Conservation (phyloP, 805 yeast genomes). For the Candida morakotiae region DNA sequence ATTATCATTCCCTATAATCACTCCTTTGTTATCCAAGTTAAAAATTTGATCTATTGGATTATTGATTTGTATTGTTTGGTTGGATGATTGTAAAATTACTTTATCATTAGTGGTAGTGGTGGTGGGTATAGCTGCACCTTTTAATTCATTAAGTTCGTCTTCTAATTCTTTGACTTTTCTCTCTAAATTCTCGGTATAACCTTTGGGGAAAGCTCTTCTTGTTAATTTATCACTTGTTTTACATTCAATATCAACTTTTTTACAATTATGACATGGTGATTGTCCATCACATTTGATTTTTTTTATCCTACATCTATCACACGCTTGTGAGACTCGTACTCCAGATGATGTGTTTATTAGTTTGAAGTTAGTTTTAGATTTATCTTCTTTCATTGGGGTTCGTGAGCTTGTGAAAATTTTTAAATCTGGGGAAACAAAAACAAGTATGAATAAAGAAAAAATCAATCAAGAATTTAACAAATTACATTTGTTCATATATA, state of each 20-base stretch:
- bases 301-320: constrained; percentile 75
- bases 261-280: constrained; percentile 68
- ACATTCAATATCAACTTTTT: constrained; percentile 62
- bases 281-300: constrained; percentile 75
- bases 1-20: constrained; percentile 43
- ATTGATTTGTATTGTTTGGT: constrained; percentile 22
- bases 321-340: constrained; percentile 68
- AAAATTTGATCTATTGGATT: constrained; percentile 45
- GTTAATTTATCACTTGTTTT: constrained; percentile 70
- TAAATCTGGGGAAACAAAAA: constrained; percentile 1
- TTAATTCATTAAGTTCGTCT: constrained; percentile 43
- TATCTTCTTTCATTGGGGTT: constrained; percentile 1
- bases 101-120: constrained; percentile 10
- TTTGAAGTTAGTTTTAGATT: constrained; percentile 20
- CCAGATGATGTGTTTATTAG: constrained; percentile 36
- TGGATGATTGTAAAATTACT: constrained; percentile 10
- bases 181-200: constrained; percentile 75
- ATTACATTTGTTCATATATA: too few species aligned
- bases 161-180: constrained; percentile 57
- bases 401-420: constrained; percentile 6
- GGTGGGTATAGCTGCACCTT: constrained; percentile 3
- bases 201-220: constrained; percentile 75
- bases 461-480: too few species aligned
- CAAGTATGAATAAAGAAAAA: not conserved
- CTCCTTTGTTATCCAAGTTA: constrained; percentile 38